These are phyloP conservation scores for Mucor saturninus DNA, from an alignment of 371 early-diverging fungal species.

Conservation along the genomic window DNA sequence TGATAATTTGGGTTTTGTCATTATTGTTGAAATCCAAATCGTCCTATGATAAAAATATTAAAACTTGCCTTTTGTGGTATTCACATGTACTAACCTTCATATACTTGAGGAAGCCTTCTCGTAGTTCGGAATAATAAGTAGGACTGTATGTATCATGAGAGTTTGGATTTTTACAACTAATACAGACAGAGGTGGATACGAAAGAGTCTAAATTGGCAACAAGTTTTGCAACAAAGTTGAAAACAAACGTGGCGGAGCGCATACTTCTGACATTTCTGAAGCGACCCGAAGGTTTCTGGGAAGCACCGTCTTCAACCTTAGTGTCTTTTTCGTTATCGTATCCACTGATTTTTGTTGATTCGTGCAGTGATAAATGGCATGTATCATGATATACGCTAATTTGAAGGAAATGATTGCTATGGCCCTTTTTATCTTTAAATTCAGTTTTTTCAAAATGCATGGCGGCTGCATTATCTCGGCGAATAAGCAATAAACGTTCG, in stretches of 20 bases:
- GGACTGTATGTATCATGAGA: not conserved
- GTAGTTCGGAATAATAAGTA: not conserved
- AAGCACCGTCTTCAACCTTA: not conserved
- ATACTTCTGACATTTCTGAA: slow-evolving; percentile 19
- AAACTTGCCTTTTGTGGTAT: too few species aligned
- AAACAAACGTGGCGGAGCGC: slow-evolving; percentile 7
- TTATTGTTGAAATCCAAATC: slow-evolving; percentile 9
- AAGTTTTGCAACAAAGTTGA: slow-evolving; percentile 11
- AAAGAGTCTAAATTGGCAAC: slow-evolving; percentile 6
- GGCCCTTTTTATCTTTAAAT: not conserved
- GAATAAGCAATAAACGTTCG: slow-evolving; percentile 4
- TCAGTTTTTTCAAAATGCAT: slow-evolving; percentile 8
- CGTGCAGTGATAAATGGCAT: slow-evolving; percentile 3
- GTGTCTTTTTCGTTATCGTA: not conserved
- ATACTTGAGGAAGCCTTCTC: slow-evolving; percentile 1
- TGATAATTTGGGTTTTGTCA: slow-evolving; percentile 4
- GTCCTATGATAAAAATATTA: not conserved
- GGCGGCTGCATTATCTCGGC: slow-evolving; percentile 15
- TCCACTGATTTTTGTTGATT: slow-evolving; percentile 5
- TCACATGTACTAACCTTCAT: not conserved
- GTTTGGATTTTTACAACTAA: not conserved
- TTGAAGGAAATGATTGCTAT: slow-evolving; percentile 5
- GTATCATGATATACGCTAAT: slow-evolving; percentile 11
- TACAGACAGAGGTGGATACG: not conserved
- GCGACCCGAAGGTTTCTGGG: not conserved